These are phyloP conservation scores for Prunus campanulata DNA, from an alignment of 306 rosid genomes.

Conservation along the genomic window DNA sequence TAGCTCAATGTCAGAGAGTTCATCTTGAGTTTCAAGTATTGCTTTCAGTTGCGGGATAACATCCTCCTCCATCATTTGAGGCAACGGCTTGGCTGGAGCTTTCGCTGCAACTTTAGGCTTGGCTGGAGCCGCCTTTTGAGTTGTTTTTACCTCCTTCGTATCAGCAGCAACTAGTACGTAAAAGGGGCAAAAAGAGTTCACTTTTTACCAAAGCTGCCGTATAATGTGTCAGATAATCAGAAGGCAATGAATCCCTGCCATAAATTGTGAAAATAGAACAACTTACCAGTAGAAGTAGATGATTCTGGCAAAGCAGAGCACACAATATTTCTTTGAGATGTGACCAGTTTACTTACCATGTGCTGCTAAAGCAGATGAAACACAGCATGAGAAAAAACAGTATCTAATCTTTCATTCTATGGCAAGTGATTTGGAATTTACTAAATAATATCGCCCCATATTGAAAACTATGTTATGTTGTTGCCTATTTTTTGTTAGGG, in stretches of 20 bases:
- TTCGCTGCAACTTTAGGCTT: constrained; percentile 73
- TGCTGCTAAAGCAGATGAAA: constrained; percentile 25
- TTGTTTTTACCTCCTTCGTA: constrained; percentile 50
- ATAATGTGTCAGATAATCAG: not conserved
- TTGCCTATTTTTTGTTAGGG: not conserved
- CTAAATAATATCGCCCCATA: not conserved
- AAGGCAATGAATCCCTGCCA: constrained; percentile 2
- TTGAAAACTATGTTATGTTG: not conserved
- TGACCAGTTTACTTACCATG: constrained; percentile 38
- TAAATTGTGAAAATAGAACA: constrained; percentile 5
- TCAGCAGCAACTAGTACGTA: constrained; percentile 45
- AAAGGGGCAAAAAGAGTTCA: constrained; percentile 13
- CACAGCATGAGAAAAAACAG: not conserved
- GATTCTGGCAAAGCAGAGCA: constrained; percentile 91
- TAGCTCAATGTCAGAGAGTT: constrained; percentile 63
- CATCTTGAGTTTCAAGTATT: constrained; percentile 66
- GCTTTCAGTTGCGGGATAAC: constrained; percentile 76
- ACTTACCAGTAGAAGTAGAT: constrained; percentile 62
- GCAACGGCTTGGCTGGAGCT: constrained; percentile 66
- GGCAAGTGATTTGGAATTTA: not conserved
- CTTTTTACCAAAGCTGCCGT: constrained; percentile 1
- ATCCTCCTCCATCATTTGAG: constrained; percentile 90
- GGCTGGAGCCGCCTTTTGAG: constrained; percentile 50
- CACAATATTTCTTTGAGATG: constrained; percentile 39
- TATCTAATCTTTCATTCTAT: not conserved